These are phyloP conservation scores for Tricholoma terreum DNA, from an alignment of 768 basidiomycete species.

Conservation along the genomic window DNA sequence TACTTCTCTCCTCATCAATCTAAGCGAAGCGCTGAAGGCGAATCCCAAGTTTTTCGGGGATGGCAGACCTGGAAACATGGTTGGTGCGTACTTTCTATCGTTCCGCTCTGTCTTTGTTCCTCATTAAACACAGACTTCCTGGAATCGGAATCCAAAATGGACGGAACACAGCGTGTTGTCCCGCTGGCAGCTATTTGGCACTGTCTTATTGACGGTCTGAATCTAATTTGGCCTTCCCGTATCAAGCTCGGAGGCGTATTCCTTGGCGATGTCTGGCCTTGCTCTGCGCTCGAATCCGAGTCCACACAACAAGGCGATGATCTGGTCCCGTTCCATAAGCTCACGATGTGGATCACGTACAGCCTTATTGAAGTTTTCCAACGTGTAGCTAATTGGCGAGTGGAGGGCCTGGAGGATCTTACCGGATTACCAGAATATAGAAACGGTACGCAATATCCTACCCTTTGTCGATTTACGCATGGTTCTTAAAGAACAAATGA, in stretches of 20 bases:
- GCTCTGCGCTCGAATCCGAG: constrained; percentile 43
- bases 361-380: constrained; percentile 84
- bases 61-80: constrained; percentile 77
- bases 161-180: constrained; percentile 43
- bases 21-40: constrained; percentile 65
- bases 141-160: constrained; percentile 46
- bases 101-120: too few relatives aligned
- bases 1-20: constrained; percentile 67
- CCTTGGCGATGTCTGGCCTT: constrained; percentile 95
- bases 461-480: neutral
- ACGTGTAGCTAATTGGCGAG: constrained; percentile 70
- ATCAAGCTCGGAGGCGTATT: constrained; percentile 61
- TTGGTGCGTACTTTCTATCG: constrained; percentile 58
- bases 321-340: constrained; percentile 93
- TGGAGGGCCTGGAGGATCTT: constrained; percentile 81
- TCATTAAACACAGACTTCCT: constrained; percentile 69
- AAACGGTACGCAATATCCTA: constrained; percentile 59
- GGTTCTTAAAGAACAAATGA: neutral
- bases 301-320: constrained; percentile 52
- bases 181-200: constrained; percentile 80
- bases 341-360: constrained; percentile 93
- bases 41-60: constrained; percentile 74
- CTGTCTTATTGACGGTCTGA: constrained; percentile 75
- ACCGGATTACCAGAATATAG: constrained; percentile 96
- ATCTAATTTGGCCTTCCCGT: constrained; percentile 88